Percentiles rank a stretch among this genome's conserved stretches.
These are phyloP conservation scores for Thraustochytrium sp. DNA, from an alignment of 352 stramenopile species.

Conservation along the genomic window DNA sequence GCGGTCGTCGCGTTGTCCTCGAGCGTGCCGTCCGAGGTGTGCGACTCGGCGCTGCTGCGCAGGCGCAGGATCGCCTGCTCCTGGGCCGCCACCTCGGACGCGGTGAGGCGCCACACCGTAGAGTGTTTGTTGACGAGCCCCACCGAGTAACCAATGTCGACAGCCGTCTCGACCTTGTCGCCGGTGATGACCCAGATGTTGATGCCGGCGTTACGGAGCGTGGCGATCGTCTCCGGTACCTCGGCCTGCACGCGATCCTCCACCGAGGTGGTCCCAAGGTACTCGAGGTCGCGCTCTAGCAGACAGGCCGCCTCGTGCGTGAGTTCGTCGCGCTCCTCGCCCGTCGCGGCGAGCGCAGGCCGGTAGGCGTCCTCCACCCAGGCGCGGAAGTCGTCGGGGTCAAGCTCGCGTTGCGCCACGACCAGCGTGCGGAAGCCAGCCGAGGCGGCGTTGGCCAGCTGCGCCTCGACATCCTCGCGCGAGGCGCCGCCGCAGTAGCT, in stretches of 20 bases:
- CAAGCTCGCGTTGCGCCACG: neutral
- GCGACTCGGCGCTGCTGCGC: neutral
- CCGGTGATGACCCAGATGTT: conserved; percentile 87
- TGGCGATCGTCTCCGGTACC: conserved; percentile 1
- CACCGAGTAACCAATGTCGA: conserved; percentile 80
- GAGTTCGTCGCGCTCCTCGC: neutral
- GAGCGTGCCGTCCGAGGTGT: too few species aligned
- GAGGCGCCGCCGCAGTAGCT: neutral
- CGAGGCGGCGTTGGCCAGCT: neutral
- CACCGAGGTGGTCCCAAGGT: conserved; percentile 57
- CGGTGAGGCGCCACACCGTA: conserved; percentile 28
- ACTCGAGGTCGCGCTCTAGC: conserved; percentile 69
- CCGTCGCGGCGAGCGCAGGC: neutral
- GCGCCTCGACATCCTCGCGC: neutral
- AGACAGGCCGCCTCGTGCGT: conserved; percentile 49
- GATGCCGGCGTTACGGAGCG: neutral
- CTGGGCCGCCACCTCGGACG: neutral
- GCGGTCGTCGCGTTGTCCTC: neutral
- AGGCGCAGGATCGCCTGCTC: neutral
- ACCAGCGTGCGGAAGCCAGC: conserved; percentile 12
- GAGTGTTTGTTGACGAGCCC: conserved; percentile 54
- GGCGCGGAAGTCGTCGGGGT: neutral
- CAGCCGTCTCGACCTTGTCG: conserved; percentile 84
- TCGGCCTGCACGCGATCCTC: neutral
- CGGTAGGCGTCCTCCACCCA: neutral